Evolutionary conservation across 164 flowering plant species (phyloP).

Genomic region (Chimonanthus praecox): DNA sequence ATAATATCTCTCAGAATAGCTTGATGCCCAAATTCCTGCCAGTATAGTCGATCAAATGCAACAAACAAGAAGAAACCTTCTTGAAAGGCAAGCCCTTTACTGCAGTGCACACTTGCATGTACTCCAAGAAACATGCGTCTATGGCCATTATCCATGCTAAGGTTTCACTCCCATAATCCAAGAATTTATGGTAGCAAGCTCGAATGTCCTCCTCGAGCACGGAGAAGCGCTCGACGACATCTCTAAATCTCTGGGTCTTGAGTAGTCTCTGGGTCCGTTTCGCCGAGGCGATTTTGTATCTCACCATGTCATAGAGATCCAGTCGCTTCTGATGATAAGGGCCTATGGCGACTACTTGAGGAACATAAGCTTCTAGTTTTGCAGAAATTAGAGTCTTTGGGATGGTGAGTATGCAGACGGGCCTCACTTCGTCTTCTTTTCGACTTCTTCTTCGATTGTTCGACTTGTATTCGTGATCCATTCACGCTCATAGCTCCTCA

Average conservation of each 20-base stretch:
- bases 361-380: constrained; percentile 5
- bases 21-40: not conserved
- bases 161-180: not conserved
- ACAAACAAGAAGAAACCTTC: not conserved
- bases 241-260: not conserved
- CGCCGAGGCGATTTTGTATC: not conserved
- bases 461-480: not conserved
- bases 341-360: not conserved
- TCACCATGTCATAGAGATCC: constrained; percentile 8
- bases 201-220: not conserved
- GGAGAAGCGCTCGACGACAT: not conserved
- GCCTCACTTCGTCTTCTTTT: not conserved
- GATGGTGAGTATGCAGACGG: not conserved
- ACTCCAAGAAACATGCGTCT: not conserved
- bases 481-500: not conserved
- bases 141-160: not conserved
- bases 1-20: not conserved
- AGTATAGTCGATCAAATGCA: not conserved
- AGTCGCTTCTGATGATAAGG: not conserved
- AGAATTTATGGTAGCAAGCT: not conserved
- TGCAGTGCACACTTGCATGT: not conserved
- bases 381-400: not conserved
- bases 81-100: not conserved
- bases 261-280: not conserved
- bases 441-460: not conserved